Conservation (phyloP, 2,329 filamentous ascomycete species). For the Colletotrichum sp. region DNA sequence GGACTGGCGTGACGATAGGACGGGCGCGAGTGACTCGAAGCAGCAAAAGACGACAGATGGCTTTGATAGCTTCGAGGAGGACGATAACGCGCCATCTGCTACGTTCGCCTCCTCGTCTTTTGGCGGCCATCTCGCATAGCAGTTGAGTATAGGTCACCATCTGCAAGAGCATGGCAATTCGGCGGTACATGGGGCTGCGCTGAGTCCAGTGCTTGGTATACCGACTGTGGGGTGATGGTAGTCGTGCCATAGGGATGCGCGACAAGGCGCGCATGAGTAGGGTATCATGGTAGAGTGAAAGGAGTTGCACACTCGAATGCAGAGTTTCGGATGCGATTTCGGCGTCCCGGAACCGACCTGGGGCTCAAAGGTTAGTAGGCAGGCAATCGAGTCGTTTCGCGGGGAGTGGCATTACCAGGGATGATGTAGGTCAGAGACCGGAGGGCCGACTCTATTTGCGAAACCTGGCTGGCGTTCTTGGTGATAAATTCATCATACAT, state of each 20-base stretch:
- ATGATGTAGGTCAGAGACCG: constrained; percentile 96
- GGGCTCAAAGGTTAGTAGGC: neutral
- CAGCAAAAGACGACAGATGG: constrained; percentile 80
- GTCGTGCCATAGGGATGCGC: constrained; percentile 57
- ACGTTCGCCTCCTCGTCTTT: constrained; percentile 79
- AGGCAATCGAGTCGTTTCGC: neutral
- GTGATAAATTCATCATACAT: constrained; percentile 91
- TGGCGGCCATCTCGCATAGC: constrained; percentile 96
- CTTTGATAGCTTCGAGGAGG: constrained; percentile 84
- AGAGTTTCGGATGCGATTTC: constrained; percentile 94
- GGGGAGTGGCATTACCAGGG: constrained; percentile 62
- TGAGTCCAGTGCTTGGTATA: constrained; percentile 73
- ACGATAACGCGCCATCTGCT: constrained; percentile 87
- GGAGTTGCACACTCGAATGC: constrained; percentile 85
- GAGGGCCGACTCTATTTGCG: constrained; percentile 92
- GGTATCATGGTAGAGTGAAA: constrained; percentile 91
- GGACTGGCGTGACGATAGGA: constrained; percentile 79
- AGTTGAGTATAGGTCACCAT: constrained; percentile 95
- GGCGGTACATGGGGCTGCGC: constrained; percentile 73
- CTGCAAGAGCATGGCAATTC: constrained; percentile 82
- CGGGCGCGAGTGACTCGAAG: constrained; percentile 83
- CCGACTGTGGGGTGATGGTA: constrained; percentile 63
- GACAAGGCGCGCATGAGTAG: constrained; percentile 74
- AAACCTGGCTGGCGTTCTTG: constrained; percentile 91
- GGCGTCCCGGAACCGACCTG: constrained; percentile 85